Evolutionary conservation across 768 basidiomycete species (phyloP).

Genomic region (Boletales sp.): DNA sequence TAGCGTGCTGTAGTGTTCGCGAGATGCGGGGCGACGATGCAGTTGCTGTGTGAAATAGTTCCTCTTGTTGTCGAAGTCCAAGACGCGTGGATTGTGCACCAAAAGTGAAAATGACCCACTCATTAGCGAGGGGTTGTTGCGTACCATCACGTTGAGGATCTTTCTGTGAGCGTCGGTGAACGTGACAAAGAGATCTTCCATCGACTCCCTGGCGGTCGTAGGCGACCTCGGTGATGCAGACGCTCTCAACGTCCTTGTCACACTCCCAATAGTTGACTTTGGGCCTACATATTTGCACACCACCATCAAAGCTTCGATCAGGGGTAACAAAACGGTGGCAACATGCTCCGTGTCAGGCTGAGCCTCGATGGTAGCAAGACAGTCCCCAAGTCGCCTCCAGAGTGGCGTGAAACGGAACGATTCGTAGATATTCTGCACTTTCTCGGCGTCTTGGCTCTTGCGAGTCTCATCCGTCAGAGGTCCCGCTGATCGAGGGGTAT

Average conservation of each 20-base stretch:
- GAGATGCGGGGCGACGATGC: slow-evolving; percentile 72
- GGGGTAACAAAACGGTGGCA: slow-evolving; percentile 86
- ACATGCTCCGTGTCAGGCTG: slow-evolving; percentile 80
- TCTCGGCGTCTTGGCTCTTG: slow-evolving; percentile 61
- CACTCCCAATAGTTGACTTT: slow-evolving; percentile 43
- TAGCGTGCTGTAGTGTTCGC: slow-evolving; percentile 80
- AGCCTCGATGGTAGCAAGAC: slow-evolving; percentile 78
- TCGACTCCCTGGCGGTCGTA: slow-evolving; percentile 65
- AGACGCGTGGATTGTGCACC: slow-evolving; percentile 91
- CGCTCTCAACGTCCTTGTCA: slow-evolving; percentile 53
- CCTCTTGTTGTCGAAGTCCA: slow-evolving; percentile 99
- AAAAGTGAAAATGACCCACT: slow-evolving; percentile 96
- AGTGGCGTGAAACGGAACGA: slow-evolving; percentile 86
- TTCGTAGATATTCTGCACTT: slow-evolving; percentile 85
- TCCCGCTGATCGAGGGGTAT: slow-evolving; percentile 55
- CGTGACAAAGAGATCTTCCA: slow-evolving; percentile 87
- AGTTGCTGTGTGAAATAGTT: slow-evolving; percentile 94
- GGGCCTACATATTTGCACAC: slow-evolving; percentile 93
- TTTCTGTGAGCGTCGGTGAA: slow-evolving; percentile 95
- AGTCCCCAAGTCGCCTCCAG: slow-evolving; percentile 89
- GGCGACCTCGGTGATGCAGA: slow-evolving; percentile 70
- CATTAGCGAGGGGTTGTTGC: slow-evolving; percentile 97
- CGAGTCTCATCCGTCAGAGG: slow-evolving; percentile 35
- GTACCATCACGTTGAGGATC: slow-evolving; percentile 94
- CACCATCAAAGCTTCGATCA: slow-evolving; percentile 97